Conservation (phyloP, 306 rosid species). For the Gynostemma pentaphyllum region DNA sequence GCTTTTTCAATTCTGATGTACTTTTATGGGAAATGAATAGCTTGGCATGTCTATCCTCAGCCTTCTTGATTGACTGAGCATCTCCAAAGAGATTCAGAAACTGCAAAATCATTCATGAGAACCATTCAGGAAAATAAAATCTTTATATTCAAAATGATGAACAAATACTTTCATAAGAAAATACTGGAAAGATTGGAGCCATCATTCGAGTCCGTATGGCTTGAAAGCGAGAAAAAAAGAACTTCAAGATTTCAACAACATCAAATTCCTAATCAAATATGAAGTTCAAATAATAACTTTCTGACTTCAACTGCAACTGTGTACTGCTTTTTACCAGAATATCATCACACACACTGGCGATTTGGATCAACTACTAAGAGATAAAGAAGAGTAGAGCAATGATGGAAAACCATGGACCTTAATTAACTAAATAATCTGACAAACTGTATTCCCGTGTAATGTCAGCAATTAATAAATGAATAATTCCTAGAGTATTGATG, state of each 20-base stretch:
- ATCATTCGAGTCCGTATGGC: no score
- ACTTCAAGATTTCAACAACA: not conserved
- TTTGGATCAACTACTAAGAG: not conserved
- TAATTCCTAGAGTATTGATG: not conserved
- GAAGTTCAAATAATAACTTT: not conserved
- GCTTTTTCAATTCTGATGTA: constrained; percentile 78
- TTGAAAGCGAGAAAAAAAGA: no score
- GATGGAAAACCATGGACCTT: not conserved
- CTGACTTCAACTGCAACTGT: not conserved
- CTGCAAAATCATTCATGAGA: constrained; percentile 34
- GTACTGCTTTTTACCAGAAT: not conserved
- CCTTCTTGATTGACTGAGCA: constrained; percentile 72
- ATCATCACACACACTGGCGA: not conserved
- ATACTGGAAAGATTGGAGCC: not conserved
- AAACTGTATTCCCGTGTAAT: not conserved
- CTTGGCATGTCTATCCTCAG: constrained; percentile 88
- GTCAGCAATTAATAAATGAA: not conserved
- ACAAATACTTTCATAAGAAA: not conserved
- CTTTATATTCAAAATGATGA: not conserved
- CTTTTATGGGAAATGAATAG: constrained; percentile 78
- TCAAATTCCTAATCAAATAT: not conserved
- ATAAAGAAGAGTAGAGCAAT: not conserved
- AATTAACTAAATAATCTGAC: not conserved
- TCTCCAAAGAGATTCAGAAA: constrained; percentile 91
- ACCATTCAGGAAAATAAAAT: not conserved